These are phyloP conservation scores for Eucalyptus dawsonii DNA, from an alignment of 345 rosid genomes.

Conservation along the genomic window DNA sequence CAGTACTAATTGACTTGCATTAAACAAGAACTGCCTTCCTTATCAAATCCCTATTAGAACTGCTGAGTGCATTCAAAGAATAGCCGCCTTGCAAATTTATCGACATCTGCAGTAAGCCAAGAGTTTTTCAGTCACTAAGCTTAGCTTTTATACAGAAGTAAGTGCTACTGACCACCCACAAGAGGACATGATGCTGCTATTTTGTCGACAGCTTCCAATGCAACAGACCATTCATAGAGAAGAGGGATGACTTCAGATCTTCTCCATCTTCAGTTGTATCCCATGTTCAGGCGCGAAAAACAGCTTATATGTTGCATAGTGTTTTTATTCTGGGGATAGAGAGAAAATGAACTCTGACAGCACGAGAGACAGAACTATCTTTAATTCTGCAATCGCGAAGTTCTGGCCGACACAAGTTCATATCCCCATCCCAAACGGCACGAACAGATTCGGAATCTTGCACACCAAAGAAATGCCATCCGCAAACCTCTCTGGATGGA, in stretches of 20 bases:
- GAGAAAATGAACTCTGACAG: conserved; percentile 5
- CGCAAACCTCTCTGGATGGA: conserved; percentile 12
- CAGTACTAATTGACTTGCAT: neutral
- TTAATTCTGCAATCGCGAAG: conserved; percentile 6
- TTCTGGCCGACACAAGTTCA: conserved; percentile 3
- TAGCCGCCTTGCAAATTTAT: too few species aligned
- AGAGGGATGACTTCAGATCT: neutral
- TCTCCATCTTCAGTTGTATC: conserved; percentile 1
- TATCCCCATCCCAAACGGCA: conserved; percentile 5
- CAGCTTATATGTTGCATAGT: neutral
- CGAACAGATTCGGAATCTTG: neutral
- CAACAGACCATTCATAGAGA: neutral
- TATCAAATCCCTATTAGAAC: too few species aligned
- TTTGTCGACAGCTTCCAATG: neutral
- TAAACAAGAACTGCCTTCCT: neutral
- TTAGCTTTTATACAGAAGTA: too few species aligned
- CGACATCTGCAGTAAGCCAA: too few species aligned
- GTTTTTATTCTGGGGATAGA: conserved; percentile 4
- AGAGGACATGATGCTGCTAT: neutral
- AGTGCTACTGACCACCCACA: neutral
- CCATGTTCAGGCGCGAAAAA: neutral
- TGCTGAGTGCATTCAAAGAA: too few species aligned
- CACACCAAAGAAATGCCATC: neutral
- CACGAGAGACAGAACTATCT: conserved; percentile 3
- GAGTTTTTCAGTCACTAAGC: too few species aligned